A percentile compares a stretch with the other conserved stretches of the same genome.
Conservation (phyloP, 768 basidiomycete species). For the Guyanaporus albipodus region DNA sequence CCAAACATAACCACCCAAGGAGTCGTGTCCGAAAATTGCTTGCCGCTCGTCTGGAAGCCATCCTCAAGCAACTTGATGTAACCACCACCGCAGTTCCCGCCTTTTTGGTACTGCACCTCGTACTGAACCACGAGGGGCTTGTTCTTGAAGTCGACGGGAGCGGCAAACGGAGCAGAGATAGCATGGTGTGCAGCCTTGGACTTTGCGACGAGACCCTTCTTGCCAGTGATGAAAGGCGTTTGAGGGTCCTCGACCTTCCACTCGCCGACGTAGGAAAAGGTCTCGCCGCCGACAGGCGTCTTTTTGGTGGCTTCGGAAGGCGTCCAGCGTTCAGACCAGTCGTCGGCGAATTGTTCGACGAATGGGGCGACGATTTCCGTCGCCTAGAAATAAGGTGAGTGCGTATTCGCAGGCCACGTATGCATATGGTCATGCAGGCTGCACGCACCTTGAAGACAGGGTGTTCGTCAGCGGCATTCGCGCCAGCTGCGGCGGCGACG, state of each 20-base stretch:
- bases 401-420: constrained; percentile 3
- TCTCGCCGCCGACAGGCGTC: constrained; percentile 93
- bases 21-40: constrained; percentile 91
- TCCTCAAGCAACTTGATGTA: constrained; percentile 95
- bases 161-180: constrained; percentile 87
- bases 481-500: constrained; percentile 62
- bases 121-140: constrained; percentile 95
- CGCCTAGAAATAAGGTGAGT: constrained; percentile 41
- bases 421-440: constrained; percentile 1
- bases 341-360: constrained; percentile 93
- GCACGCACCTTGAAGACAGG: constrained; percentile 63
- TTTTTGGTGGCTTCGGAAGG: constrained; percentile 98
- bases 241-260: constrained; percentile 94
- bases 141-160: constrained; percentile 73
- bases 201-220: constrained; percentile 92
- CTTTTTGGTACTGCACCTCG: constrained; percentile 99
- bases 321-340: constrained; percentile 91
- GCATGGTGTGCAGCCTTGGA: constrained; percentile 98
- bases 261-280: constrained; percentile 94
- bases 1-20: constrained; percentile 98
- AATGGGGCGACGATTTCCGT: constrained; percentile 83
- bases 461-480: constrained; percentile 57
- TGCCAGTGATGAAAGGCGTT: constrained; percentile 71
- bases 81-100: constrained; percentile 98
- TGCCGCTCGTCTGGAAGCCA: constrained; percentile 89